A percentile compares a stretch with the other conserved stretches of the same genome.
These are phyloP conservation scores for Rusavskia elegans DNA, from an alignment of 495 filamentous ascomycete genomes.

Conservation along the genomic window DNA sequence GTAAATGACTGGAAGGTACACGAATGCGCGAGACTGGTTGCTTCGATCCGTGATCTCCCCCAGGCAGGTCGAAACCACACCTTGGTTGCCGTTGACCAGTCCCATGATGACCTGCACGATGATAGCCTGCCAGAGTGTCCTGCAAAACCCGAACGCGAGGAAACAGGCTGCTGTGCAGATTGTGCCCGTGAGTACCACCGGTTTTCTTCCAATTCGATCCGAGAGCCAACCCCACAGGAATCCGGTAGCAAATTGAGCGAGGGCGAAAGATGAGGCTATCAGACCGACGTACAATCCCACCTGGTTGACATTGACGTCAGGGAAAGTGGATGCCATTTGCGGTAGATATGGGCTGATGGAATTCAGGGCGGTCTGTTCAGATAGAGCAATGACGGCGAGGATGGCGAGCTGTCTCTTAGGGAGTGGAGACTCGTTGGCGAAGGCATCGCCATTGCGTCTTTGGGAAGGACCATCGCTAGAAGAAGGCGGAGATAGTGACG, in stretches of 20 bases:
- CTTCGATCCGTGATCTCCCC: constrained; percentile 90
- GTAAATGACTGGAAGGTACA: constrained; percentile 85
- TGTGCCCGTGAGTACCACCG: constrained; percentile 78
- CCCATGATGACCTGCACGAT: constrained; percentile 81
- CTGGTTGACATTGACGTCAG: constrained; percentile 50
- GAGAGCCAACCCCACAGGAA: constrained; percentile 90
- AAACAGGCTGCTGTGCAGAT: constrained; percentile 68
- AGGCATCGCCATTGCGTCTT: constrained; percentile 16
- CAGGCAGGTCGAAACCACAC: constrained; percentile 76
- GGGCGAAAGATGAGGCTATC: constrained; percentile 77
- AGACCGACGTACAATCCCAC: constrained; percentile 82
- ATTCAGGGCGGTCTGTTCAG: constrained; percentile 92
- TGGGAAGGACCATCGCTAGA: constrained; percentile 13
- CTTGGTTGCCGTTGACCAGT: constrained; percentile 78
- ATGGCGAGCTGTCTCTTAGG: constrained; percentile 71
- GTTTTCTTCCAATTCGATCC: constrained; percentile 82
- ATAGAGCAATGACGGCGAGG: constrained; percentile 73
- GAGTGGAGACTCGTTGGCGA: constrained; percentile 42
- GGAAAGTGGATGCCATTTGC: constrained; percentile 75
- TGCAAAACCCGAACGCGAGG: constrained; percentile 74
- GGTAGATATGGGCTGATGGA: constrained; percentile 94
- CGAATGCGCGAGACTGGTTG: constrained; percentile 84
- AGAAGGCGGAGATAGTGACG: constrained; percentile 29
- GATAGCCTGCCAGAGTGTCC: constrained; percentile 65
- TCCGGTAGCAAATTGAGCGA: constrained; percentile 83